Evolutionary conservation across 352 stramenopile species (phyloP).

Genomic region (Nothophytophthora sp.): DNA sequence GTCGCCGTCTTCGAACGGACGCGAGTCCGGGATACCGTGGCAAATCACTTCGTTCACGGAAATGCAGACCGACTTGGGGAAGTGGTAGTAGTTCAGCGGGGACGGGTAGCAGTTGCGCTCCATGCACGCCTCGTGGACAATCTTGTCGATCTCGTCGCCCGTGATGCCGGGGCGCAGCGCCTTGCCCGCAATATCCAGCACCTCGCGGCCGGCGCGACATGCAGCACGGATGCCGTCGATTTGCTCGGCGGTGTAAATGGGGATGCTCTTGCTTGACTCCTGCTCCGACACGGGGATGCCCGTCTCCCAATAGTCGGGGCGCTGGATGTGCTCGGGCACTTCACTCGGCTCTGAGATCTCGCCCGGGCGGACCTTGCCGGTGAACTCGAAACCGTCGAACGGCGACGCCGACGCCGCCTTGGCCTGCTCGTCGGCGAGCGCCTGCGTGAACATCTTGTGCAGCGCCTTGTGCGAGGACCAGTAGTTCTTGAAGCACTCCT

Average conservation of each 20-base stretch:
- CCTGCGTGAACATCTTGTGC: constrained; percentile 92
- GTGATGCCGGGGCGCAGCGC: constrained; percentile 91
- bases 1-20: constrained; percentile 94
- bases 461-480: constrained; percentile 96
- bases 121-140: constrained; percentile 94
- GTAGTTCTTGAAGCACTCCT: constrained; percentile 97
- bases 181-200: constrained; percentile 94
- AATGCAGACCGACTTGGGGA: constrained; percentile 93
- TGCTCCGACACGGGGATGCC: constrained; percentile 73
- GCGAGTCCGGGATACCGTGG: constrained; percentile 97
- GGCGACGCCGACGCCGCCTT: constrained; percentile 16
- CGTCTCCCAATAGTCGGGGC: constrained; percentile 92
- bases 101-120: constrained; percentile 95
- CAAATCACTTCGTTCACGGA: constrained; percentile 97
- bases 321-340: constrained; percentile 77
- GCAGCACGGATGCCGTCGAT: constrained; percentile 94
- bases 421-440: constrained; percentile 34
- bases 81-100: constrained; percentile 98
- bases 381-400: constrained; percentile 84
- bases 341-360: constrained; percentile 75
- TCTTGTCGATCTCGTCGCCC: constrained; percentile 97
- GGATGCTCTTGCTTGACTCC: constrained; percentile 76
- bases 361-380: constrained; percentile 81
- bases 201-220: constrained; percentile 89
- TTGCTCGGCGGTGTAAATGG: constrained; percentile 93